phyloP scores from a whole-genome alignment of 768 basidiomycete species.

The Clathrus columnatus region DNA sequence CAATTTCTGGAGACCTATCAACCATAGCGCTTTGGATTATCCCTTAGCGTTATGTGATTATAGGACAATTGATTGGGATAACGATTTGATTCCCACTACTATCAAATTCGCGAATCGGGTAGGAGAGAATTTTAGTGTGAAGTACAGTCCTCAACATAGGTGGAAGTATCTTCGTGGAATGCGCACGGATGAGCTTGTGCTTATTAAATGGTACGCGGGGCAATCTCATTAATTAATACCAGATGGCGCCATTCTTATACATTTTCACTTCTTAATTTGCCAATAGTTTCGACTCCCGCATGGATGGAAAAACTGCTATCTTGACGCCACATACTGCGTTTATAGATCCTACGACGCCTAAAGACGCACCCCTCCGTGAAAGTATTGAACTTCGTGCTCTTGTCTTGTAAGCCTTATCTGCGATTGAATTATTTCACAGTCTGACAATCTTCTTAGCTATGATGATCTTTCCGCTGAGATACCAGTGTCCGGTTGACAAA shows the following conservation, averaged over 20 bases:
- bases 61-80: slow-evolving; percentile 31
- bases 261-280: slow-evolving; percentile 1
- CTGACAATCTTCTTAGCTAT: background rate
- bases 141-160: slow-evolving; percentile 36
- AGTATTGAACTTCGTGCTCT: slow-evolving; percentile 56
- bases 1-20: slow-evolving; percentile 54
- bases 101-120: slow-evolving; percentile 41
- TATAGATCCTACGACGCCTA: slow-evolving; percentile 43
- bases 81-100: slow-evolving; percentile 36
- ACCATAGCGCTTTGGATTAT: slow-evolving; percentile 37
- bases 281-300: slow-evolving; percentile 32
- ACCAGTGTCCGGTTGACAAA: no score
- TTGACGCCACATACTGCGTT: slow-evolving; percentile 62
- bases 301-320: slow-evolving; percentile 39
- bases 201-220: slow-evolving; percentile 43
- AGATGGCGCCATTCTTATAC: background rate
- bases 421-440: background rate
- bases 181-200: slow-evolving; percentile 38
- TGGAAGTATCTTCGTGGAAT: slow-evolving; percentile 45
- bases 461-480: background rate
- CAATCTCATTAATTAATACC: background rate
- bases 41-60: slow-evolving; percentile 47
- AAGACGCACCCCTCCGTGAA: slow-evolving; percentile 39
- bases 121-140: slow-evolving; percentile 43
- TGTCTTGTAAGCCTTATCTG: slow-evolving; percentile 31